Conservation (phyloP, 1,284 basidiomycete genomes). For the Sanguinoderma infundibulare region DNA sequence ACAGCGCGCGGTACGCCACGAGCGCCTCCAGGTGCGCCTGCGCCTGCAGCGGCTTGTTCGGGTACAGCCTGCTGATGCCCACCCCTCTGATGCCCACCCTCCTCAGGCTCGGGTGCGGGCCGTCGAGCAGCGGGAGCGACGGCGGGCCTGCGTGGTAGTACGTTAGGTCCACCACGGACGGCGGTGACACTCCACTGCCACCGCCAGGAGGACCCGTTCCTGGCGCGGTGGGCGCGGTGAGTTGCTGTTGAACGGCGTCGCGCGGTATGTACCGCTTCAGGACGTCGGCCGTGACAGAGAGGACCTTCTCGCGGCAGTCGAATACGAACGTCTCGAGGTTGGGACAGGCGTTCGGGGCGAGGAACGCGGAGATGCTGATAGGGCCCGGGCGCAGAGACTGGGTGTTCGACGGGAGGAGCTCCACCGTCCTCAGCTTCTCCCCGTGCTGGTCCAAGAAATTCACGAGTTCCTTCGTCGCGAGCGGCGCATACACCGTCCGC, state of each 20-base stretch:
- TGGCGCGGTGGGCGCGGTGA: not conserved
- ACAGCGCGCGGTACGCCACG: constrained; percentile 38
- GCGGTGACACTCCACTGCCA: not conserved
- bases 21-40: constrained; percentile 49
- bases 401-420: constrained; percentile 43
- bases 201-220: not conserved
- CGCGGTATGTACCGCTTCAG: constrained; percentile 11
- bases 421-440: constrained; percentile 41
- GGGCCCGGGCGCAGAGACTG: constrained; percentile 35
- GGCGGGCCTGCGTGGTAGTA: constrained; percentile 22
- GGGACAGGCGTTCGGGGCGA: constrained; percentile 46
- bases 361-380: constrained; percentile 47
- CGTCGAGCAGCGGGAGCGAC: constrained; percentile 32
- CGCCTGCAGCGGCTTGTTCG: constrained; percentile 40
- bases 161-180: constrained; percentile 3
- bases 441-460: constrained; percentile 48
- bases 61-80: constrained; percentile 46
- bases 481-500: constrained; percentile 17
- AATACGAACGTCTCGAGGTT: constrained; percentile 49
- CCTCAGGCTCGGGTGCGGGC: constrained; percentile 44
- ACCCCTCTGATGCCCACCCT: constrained; percentile 51
- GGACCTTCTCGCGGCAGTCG: constrained; percentile 29
- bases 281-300: constrained; percentile 14
- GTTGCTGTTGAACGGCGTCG: constrained; percentile 1
- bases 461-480: constrained; percentile 29